Conservation (phyloP, 805 yeast genomes). For the Sugiyamaella mastotermitis region DNA sequence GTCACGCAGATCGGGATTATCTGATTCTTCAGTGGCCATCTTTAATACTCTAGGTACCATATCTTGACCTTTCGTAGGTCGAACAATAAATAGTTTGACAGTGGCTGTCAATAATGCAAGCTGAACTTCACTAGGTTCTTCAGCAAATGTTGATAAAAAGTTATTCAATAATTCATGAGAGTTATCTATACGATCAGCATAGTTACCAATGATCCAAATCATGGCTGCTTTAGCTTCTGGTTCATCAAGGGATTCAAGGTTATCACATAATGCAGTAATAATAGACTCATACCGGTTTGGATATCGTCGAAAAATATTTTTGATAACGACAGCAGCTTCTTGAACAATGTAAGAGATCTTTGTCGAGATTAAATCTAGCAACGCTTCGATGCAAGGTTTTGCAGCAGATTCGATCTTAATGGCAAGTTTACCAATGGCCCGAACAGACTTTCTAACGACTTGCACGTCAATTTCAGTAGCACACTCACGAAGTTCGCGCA, state of each 20-base stretch:
- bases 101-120: slow-evolving; percentile 66
- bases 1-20: slow-evolving; percentile 82
- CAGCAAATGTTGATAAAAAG: slow-evolving; percentile 43
- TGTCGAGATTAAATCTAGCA: slow-evolving; percentile 54
- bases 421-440: slow-evolving; percentile 87
- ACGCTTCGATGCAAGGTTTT: slow-evolving; percentile 53
- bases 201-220: slow-evolving; percentile 81
- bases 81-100: slow-evolving; percentile 57
- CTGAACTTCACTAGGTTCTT: slow-evolving; percentile 71
- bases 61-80: slow-evolving; percentile 49
- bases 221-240: slow-evolving; percentile 73
- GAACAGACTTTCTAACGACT: slow-evolving; percentile 79
- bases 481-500: slow-evolving; percentile 75
- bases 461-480: slow-evolving; percentile 82
- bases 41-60: slow-evolving; percentile 55
- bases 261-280: slow-evolving; percentile 37
- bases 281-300: slow-evolving; percentile 50
- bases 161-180: slow-evolving; percentile 38
- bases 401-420: slow-evolving; percentile 64
- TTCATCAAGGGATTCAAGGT: slow-evolving; percentile 54
- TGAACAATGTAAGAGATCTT: slow-evolving; percentile 72
- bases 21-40: slow-evolving; percentile 64
- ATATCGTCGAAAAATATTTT: slow-evolving; percentile 70
- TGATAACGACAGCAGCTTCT: slow-evolving; percentile 70
- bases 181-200: slow-evolving; percentile 43